A percentile compares a stretch with the other conserved stretches of the same genome.
phyloP scores from a whole-genome alignment of 2,329 filamentous ascomycete species.

The Ascochyta viciae-villosae region DNA sequence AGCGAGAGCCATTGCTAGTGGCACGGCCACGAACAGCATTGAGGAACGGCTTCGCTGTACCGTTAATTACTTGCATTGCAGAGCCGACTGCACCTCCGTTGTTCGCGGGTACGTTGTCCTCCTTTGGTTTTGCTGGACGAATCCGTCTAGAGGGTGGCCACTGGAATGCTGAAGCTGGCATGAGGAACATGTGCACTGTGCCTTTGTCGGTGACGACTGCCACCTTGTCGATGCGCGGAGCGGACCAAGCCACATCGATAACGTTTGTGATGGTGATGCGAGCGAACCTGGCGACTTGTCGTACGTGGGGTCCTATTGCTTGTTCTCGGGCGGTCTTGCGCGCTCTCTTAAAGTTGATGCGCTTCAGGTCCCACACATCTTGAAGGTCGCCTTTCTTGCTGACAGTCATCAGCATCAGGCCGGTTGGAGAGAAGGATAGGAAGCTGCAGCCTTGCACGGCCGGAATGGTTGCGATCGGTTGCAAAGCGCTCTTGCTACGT shows the following conservation, averaged over 20 bases:
- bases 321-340: constrained; percentile 42
- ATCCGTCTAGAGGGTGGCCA: constrained; percentile 76
- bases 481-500: constrained; percentile 58
- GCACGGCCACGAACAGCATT: constrained; percentile 48
- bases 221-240: constrained; percentile 79
- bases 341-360: constrained; percentile 56
- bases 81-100: constrained; percentile 45
- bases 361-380: constrained; percentile 80
- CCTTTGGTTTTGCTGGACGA: constrained; percentile 40
- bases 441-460: constrained; percentile 80
- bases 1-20: constrained; percentile 40
- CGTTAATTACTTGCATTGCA: constrained; percentile 54
- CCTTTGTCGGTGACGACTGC: constrained; percentile 92
- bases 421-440: constrained; percentile 77
- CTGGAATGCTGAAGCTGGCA: constrained; percentile 81
- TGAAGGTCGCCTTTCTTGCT: constrained; percentile 86
- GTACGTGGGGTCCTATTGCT: constrained; percentile 61
- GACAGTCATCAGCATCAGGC: constrained; percentile 76
- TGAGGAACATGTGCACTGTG: constrained; percentile 91
- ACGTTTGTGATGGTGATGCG: constrained; percentile 91
- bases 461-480: constrained; percentile 74
- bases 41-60: constrained; percentile 50
- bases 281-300: constrained; percentile 86
- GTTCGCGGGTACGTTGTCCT: constrained; percentile 43
- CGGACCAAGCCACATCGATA: constrained; percentile 87